phyloP scores from a whole-genome alignment of 2,329 filamentous ascomycete genomes.

The Metarhizium rileyi region DNA sequence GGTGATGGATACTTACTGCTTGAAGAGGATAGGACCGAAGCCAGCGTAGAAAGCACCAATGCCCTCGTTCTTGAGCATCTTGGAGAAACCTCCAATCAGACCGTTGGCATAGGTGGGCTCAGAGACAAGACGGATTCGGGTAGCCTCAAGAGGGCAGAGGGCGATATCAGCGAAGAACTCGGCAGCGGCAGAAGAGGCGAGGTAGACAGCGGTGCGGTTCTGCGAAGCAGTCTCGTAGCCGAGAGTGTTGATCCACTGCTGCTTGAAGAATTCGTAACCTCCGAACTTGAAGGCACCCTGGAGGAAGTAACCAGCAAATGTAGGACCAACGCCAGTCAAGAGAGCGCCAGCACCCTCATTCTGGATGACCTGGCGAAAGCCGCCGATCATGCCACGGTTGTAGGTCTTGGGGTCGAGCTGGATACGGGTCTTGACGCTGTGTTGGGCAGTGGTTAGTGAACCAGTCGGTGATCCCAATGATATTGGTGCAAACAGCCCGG shows the following conservation, averaged over 20 bases:
- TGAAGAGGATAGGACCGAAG: conserved; percentile 75
- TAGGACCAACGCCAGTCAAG: conserved; percentile 76
- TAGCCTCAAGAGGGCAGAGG: conserved; percentile 85
- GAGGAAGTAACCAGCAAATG: conserved; percentile 84
- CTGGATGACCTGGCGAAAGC: conserved; percentile 75
- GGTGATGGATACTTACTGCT: conserved; percentile 25
- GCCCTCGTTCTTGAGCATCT: conserved; percentile 78
- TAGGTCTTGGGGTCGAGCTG: conserved; percentile 85
- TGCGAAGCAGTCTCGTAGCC: conserved; percentile 68
- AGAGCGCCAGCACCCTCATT: conserved; percentile 81
- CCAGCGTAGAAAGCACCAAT: conserved; percentile 81
- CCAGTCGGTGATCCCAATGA: too few relatives aligned
- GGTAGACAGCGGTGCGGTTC: conserved; percentile 75
- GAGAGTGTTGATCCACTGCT: conserved; percentile 72
- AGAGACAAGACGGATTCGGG: conserved; percentile 86
- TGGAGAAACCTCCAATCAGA: conserved; percentile 67
- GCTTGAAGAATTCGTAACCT: conserved; percentile 95
- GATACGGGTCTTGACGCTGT: conserved; percentile 89
- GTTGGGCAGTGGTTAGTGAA: too few relatives aligned
- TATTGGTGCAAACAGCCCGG: too few relatives aligned
- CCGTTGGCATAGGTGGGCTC: conserved; percentile 78
- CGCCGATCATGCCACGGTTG: conserved; percentile 79
- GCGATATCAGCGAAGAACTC: conserved; percentile 70
- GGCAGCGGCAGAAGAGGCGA: conserved; percentile 55
- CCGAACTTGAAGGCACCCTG: conserved; percentile 91